These are phyloP conservation scores for Entophlyctis luteolus DNA, from an alignment of 192 early-diverging fungal genomes.

Conservation along the genomic window DNA sequence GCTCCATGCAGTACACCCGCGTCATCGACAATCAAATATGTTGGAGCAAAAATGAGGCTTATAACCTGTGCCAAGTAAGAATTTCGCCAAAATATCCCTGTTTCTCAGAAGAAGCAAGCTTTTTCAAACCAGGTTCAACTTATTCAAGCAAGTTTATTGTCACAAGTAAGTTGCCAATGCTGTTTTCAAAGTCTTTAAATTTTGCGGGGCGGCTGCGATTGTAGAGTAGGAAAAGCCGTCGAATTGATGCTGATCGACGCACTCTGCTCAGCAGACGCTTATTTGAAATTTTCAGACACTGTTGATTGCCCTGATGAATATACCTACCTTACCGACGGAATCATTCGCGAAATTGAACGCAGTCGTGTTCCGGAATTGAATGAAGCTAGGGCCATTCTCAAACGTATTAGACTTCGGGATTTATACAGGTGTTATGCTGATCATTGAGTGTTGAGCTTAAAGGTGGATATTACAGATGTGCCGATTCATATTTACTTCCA, in stretches of 20 bases:
- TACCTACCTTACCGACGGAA: conserved; percentile 74
- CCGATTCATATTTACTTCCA: conserved; percentile 13
- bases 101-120: conserved; percentile 5
- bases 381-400: conserved; percentile 65
- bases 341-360: conserved; percentile 59
- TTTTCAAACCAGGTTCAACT: conserved; percentile 27
- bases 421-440: conserved; percentile 67
- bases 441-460: not conserved
- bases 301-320: conserved; percentile 67
- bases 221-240: conserved; percentile 57
- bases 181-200: not conserved
- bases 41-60: conserved; percentile 84
- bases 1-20: conserved; percentile 75
- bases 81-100: not conserved
- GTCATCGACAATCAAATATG: conserved; percentile 88
- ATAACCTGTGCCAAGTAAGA: conserved; percentile 71
- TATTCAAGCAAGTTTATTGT: conserved; percentile 72
- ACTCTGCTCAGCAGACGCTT: conserved; percentile 72
- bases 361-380: conserved; percentile 44
- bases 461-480: not conserved
- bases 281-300: conserved; percentile 52
- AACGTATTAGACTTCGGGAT: conserved; percentile 71
- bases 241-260: conserved; percentile 91
- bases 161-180: conserved; percentile 43
- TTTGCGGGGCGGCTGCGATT: not conserved